Evolutionary conservation across 305 asterid genomes (phyloP).

Genomic region (Lippia alba): DNA sequence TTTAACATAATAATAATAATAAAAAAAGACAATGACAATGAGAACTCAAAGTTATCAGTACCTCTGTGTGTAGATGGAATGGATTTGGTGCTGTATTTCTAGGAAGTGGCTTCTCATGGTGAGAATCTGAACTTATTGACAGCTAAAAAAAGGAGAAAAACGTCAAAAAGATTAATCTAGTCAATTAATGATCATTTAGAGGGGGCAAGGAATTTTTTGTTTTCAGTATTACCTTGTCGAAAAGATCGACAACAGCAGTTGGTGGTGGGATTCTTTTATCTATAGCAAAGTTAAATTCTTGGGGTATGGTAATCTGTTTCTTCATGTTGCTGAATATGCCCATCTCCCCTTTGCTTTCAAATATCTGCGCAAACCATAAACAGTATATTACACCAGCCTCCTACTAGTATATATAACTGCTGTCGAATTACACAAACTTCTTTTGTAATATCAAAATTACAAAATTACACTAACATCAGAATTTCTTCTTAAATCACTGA

Average conservation of each 20-base stretch:
- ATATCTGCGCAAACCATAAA: conserved; percentile 55
- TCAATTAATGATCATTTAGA: background rate
- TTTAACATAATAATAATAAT: background rate
- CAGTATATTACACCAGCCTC: background rate
- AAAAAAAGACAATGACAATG: background rate
- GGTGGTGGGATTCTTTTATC: conserved; percentile 90
- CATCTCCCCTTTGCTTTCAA: conserved; percentile 93
- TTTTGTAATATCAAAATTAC: background rate
- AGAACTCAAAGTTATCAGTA: conserved; percentile 29
- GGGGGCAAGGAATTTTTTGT: background rate
- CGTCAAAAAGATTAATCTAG: background rate
- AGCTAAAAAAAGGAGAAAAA: conserved; percentile 51
- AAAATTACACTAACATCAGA: background rate
- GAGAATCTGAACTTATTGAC: conserved; percentile 71
- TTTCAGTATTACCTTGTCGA: conserved; percentile 64
- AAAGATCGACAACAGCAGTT: conserved; percentile 66
- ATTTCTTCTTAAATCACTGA: too few relatives aligned
- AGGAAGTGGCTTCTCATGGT: conserved; percentile 63
- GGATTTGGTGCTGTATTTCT: conserved; percentile 78
- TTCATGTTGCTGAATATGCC: conserved; percentile 80
- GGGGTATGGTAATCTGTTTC: conserved; percentile 78
- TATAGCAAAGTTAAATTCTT: conserved; percentile 84
- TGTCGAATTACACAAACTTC: background rate
- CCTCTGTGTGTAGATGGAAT: conserved; percentile 89
- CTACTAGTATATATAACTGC: too few relatives aligned